Conservation (phyloP, 2,329 filamentous ascomycete species). For the Fonsecaea nubica region DNA sequence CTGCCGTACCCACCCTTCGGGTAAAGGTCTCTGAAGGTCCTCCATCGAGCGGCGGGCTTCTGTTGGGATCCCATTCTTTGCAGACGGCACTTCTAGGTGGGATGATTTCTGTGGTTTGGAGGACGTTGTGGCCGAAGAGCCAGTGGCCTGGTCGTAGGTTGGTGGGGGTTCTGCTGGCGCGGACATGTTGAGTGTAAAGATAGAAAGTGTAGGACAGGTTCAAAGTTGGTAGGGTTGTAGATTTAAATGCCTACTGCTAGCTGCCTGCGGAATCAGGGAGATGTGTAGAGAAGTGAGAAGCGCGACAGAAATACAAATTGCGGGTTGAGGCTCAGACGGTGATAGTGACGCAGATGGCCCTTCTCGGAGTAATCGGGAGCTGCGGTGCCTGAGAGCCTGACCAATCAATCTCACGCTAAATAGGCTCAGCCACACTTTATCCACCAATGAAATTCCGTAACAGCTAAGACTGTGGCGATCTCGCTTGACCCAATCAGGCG, state of each 20-base stretch:
- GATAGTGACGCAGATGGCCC: constrained; percentile 24
- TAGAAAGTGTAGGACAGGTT: constrained; percentile 34
- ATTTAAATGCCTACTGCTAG: constrained; percentile 18
- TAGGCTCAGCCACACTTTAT: neutral
- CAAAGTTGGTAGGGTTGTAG: constrained; percentile 30
- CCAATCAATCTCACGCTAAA: neutral
- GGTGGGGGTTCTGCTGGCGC: constrained; percentile 44
- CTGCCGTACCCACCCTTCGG: constrained; percentile 63
- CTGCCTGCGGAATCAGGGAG: constrained; percentile 29
- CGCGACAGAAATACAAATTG: constrained; percentile 26
- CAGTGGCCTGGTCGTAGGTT: constrained; percentile 46
- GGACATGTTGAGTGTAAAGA: constrained; percentile 30
- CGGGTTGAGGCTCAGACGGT: constrained; percentile 31
- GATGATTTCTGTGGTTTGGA: constrained; percentile 34
- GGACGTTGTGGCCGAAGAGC: constrained; percentile 33
- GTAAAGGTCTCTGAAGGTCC: constrained; percentile 63
- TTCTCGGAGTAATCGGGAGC: constrained; percentile 12
- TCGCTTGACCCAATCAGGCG: constrained; percentile 11
- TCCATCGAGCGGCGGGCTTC: constrained; percentile 65
- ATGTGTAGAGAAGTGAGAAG: constrained; percentile 27
- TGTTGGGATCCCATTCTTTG: constrained; percentile 61
- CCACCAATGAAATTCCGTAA: constrained; percentile 4
- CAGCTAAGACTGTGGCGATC: neutral
- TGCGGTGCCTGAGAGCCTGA: constrained; percentile 13
- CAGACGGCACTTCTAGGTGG: constrained; percentile 41